Conservation (phyloP, 768 basidiomycete species). For the Neoboletus brunneissimus region DNA sequence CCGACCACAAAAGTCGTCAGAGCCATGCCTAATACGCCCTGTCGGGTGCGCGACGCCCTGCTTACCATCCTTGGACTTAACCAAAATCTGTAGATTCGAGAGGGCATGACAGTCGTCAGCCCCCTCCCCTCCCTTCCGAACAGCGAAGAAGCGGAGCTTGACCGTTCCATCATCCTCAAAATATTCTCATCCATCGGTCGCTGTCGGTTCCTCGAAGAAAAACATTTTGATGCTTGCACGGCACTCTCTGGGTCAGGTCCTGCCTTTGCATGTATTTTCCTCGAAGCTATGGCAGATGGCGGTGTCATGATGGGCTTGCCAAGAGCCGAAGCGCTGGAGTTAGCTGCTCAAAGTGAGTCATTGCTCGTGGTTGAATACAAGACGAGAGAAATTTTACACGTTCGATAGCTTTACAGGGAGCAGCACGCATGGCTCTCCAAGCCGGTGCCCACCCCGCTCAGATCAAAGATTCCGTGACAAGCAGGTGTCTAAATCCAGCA, state of each 20-base stretch:
- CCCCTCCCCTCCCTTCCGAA: conserved; percentile 51
- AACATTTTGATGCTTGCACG: conserved; percentile 98
- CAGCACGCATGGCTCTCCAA: conserved; percentile 92
- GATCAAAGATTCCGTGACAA: conserved; percentile 96
- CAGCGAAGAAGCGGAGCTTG: conserved; percentile 47
- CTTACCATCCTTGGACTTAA: not conserved
- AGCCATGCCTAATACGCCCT: conserved; percentile 98
- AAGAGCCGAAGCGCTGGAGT: conserved; percentile 86
- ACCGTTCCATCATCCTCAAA: conserved; percentile 75
- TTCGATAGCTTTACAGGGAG: conserved; percentile 82
- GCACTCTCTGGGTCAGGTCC: conserved; percentile 95
- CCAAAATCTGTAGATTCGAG: conserved; percentile 71
- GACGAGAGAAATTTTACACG: not conserved
- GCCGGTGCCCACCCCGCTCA: conserved; percentile 90
- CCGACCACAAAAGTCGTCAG: conserved; percentile 83
- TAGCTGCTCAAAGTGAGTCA: conserved; percentile 88
- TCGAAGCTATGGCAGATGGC: conserved; percentile 98
- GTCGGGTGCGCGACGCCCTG: conserved; percentile 59
- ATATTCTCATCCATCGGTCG: conserved; percentile 98
- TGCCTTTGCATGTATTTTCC: conserved; percentile 93
- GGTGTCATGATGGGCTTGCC: conserved; percentile 99
- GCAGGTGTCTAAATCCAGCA: conserved; percentile 43
- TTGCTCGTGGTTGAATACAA: not conserved
- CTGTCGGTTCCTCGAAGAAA: conserved; percentile 95
- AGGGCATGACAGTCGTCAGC: conserved; percentile 96